Percentiles rank a stretch among this genome's conserved stretches.
Conservation (phyloP, 1,284 basidiomycete species). For the Tetrapyrgos nigripes region DNA sequence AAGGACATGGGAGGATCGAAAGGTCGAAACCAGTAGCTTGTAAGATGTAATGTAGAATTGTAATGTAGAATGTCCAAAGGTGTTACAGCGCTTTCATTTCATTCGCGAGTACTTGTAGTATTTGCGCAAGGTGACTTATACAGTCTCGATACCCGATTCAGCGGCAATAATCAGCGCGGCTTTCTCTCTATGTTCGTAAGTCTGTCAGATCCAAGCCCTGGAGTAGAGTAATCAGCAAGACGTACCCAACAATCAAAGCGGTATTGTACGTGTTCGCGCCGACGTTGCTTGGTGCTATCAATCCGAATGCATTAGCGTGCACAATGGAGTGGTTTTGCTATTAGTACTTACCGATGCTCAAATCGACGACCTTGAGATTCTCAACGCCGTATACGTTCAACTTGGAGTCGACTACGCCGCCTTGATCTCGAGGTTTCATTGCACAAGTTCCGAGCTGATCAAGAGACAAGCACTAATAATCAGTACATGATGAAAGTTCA, state of each 20-base stretch:
- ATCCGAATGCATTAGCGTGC: too few relatives aligned
- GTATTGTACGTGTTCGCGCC: slow-evolving; percentile 24
- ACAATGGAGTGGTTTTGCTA: background rate
- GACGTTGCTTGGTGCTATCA: slow-evolving; percentile 34
- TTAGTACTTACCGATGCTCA: background rate
- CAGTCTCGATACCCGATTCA: slow-evolving; percentile 24
- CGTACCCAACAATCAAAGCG: slow-evolving; percentile 14
- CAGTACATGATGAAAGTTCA: too few relatives aligned
- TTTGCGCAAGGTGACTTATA: background rate
- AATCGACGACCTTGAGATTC: slow-evolving; percentile 62
- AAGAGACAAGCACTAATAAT: too few relatives aligned
- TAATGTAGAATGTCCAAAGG: too few relatives aligned
- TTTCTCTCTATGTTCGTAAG: slow-evolving; percentile 14
- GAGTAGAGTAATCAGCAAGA: background rate
- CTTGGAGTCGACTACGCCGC: slow-evolving; percentile 66
- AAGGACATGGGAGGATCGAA: too few relatives aligned
- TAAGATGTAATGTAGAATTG: too few relatives aligned
- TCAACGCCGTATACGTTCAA: slow-evolving; percentile 70
- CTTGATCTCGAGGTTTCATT: slow-evolving; percentile 65
- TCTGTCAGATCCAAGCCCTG: background rate
- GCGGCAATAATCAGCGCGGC: slow-evolving; percentile 23
- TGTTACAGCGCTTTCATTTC: too few relatives aligned
- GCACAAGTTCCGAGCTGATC: slow-evolving; percentile 66
- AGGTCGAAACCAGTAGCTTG: too few relatives aligned
- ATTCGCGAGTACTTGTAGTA: background rate